Conservation (phyloP, 345 rosid genomes). For the Euclidium syriacum region DNA sequence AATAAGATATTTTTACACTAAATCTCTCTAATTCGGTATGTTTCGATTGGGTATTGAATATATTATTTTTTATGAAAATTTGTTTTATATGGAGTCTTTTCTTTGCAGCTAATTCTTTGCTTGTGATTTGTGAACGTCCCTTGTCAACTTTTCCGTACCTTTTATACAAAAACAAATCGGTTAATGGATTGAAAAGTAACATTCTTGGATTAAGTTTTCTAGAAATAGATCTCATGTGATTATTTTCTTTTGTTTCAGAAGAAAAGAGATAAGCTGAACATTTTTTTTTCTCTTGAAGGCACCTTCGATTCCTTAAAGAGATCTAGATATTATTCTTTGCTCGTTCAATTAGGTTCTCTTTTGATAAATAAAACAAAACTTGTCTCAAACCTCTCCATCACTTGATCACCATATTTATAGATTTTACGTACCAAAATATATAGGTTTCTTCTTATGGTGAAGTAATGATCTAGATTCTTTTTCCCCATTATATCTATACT, state of each 20-base stretch:
- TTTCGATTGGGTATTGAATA: background rate
- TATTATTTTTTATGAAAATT: background rate
- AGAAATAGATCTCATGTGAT: background rate
- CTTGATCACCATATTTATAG: background rate
- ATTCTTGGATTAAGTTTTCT: background rate
- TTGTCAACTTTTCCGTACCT: constrained; percentile 15
- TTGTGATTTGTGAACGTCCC: constrained; percentile 23
- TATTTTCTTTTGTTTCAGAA: background rate
- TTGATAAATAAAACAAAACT: background rate
- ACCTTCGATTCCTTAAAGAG: constrained; percentile 28
- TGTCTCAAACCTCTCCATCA: constrained; percentile 5
- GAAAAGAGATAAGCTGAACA: too few relatives aligned
- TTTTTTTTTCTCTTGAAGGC: constrained; percentile 29
- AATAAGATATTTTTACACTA: too few relatives aligned
- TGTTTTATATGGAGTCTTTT: background rate
- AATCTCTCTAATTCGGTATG: too few relatives aligned
- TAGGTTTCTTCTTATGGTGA: constrained; percentile 9
- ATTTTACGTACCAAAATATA: background rate
- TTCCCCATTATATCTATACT: background rate
- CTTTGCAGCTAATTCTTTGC: constrained; percentile 22
- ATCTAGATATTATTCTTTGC: constrained; percentile 13
- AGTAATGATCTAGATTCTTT: constrained; percentile 12
- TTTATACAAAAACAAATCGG: background rate
- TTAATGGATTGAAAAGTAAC: background rate
- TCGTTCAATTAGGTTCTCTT: constrained; percentile 14